Evolutionary conservation across 345 rosid species (phyloP).

Genomic region (Brassica rapa): DNA sequence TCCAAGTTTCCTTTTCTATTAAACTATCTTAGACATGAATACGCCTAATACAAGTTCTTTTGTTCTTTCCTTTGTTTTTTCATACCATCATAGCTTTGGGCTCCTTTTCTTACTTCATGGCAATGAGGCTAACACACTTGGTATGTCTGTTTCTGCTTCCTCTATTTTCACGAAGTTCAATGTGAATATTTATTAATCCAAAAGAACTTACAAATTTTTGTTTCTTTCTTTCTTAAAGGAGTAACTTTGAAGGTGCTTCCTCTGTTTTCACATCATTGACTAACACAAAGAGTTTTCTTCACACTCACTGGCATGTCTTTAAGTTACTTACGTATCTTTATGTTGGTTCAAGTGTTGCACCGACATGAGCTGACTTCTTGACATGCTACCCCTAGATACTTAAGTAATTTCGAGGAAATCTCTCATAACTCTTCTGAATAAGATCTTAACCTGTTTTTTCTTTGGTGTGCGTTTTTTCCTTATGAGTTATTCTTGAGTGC

Average conservation of each 20-base stretch:
- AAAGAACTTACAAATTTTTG: neutral
- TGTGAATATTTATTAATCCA: neutral
- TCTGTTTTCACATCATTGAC: neutral
- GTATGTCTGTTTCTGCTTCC: no score
- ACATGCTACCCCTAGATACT: no score
- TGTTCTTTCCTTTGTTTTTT: neutral
- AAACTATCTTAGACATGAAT: neutral
- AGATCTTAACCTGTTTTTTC: neutral
- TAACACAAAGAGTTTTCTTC: no score
- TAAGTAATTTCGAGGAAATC: neutral
- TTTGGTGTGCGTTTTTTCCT: no score
- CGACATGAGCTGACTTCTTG: no score
- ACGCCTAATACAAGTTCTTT: no score
- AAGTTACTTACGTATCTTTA: no score
- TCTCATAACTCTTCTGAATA: slow-evolving; percentile 19
- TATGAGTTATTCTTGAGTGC: slow-evolving; percentile 13
- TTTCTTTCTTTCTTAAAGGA: neutral
- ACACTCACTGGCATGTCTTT: no score
- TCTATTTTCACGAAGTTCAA: neutral
- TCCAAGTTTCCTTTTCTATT: neutral
- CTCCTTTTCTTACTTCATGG: neutral
- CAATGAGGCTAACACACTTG: no score
- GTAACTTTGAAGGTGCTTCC: neutral
- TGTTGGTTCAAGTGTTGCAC: no score
- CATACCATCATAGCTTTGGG: neutral